Base-by-base conservation (phyloP, 306 rosid species). In the Calophaca sinica region DNA sequence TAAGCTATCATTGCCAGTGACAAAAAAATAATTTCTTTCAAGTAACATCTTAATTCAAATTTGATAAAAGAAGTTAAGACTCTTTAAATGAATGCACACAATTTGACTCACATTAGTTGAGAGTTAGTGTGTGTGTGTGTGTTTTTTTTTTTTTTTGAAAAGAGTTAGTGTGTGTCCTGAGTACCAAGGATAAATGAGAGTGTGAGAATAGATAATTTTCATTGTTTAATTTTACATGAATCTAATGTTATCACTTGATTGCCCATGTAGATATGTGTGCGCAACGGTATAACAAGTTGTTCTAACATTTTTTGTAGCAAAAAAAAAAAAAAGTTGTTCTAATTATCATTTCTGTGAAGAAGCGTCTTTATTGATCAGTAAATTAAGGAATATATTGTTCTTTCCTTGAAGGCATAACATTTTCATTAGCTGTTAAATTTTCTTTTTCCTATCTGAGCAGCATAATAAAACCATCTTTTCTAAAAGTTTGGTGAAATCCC, bases 371-470 rank as follows among this genome's bases (percentile, higher is more conserved):
- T 13, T 52, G 49, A 31, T 64, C 26, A 39, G 36, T 52, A 53
- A 9, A 39, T 52, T 5, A 31, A 6, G 9, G 48, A 51, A 51
- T 35, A 53, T 45, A n/a, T 33, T 65, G 74, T 76, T 76, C 80
- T 54, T 76, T 75, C 58, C 80, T 65, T 76, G 67, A 7, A 63
- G 44, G 2, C 31, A 4, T 10, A 20, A 62, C 52, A 20, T 28
- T 50, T 62, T 50, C 61, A 29, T 5, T 3, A 26, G 55, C 42
- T 38, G 64, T 39, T 57, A 39, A 28, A 33, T 33, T 76, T 55
- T 14, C 61, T 45, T 55, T 49, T 50, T 14, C 68, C 59, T 62
- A 53, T 62, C 12, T 38, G 8, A 52, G 33, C 52, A 70, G 65
- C 29, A 64, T 12, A 20, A 36, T 3, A 28, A 48, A 7, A 78